Evolutionary conservation across 768 basidiomycete genomes (phyloP).

Genomic region (Russula lepida): DNA sequence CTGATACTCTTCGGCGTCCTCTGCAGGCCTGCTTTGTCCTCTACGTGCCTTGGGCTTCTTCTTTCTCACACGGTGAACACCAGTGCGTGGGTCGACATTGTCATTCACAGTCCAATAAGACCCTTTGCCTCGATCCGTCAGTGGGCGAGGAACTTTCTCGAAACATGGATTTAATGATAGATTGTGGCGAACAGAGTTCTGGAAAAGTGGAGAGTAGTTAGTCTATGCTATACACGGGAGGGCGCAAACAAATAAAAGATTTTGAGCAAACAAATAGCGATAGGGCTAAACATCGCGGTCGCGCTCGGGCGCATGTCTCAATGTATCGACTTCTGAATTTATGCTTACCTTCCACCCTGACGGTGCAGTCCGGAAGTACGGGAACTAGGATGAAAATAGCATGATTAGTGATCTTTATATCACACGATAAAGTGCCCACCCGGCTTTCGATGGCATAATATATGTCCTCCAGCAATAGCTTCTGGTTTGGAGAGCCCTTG

Average conservation of each 20-base stretch:
- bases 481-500: slow-evolving; percentile 84
- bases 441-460: slow-evolving; percentile 88
- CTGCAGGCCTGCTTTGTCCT: slow-evolving; percentile 28
- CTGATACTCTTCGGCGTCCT: slow-evolving; percentile 54
- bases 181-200: slow-evolving; percentile 91
- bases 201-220: slow-evolving; percentile 1
- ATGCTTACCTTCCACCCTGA: slow-evolving; percentile 83
- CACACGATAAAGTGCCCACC: slow-evolving; percentile 39
- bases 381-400: slow-evolving; percentile 46
- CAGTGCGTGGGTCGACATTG: slow-evolving; percentile 81
- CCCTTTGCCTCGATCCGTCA: slow-evolving; percentile 85
- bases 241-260: slow-evolving; percentile 25
- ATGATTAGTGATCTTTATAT: slow-evolving; percentile 18
- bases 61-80: slow-evolving; percentile 82
- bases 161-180: slow-evolving; percentile 87
- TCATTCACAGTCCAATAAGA: slow-evolving; percentile 92
- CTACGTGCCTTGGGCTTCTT: slow-evolving; percentile 67
- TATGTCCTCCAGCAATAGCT: slow-evolving; percentile 78
- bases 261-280: slow-evolving; percentile 42
- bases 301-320: slow-evolving; percentile 26
- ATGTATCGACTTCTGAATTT: slow-evolving; percentile 3
- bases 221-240: not conserved
- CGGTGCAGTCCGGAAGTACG: slow-evolving; percentile 80
- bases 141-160: slow-evolving; percentile 84
- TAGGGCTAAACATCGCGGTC: slow-evolving; percentile 47